Percentiles rank a stretch among this genome's conserved stretches.
Conservation (phyloP, 768 basidiomycete species). For the Cystofilobasidium macerans region DNA sequence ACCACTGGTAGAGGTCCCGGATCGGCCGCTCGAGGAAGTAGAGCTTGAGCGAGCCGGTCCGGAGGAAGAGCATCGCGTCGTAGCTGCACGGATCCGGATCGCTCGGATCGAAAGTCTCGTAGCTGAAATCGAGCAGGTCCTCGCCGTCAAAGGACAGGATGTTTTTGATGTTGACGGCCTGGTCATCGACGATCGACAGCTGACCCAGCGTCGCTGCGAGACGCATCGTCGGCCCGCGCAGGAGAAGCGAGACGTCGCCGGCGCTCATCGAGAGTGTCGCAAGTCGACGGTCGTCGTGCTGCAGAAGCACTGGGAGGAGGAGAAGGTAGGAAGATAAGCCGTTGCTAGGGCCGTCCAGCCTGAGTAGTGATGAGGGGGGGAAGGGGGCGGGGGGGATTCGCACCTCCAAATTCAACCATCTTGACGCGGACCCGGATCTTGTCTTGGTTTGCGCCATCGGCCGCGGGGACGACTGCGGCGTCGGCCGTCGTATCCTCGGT, state of each 20-base stretch:
- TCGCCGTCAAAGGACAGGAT: slow-evolving; percentile 87
- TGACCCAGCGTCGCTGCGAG: slow-evolving; percentile 73
- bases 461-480: neutral
- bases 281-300: slow-evolving; percentile 57
- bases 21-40: slow-evolving; percentile 84
- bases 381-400: no score
- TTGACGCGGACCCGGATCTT: slow-evolving; percentile 75
- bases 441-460: slow-evolving; percentile 34
- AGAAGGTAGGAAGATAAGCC: neutral
- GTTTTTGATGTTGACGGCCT: slow-evolving; percentile 44
- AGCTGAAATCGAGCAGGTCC: slow-evolving; percentile 84
- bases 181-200: slow-evolving; percentile 68
- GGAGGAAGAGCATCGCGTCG: slow-evolving; percentile 68
- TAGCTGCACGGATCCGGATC: slow-evolving; percentile 49
- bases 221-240: slow-evolving; percentile 60
- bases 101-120: slow-evolving; percentile 74
- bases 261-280: slow-evolving; percentile 84
- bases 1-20: slow-evolving; percentile 72
- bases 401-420: slow-evolving; percentile 42
- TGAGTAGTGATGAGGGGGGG: no score
- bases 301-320: slow-evolving; percentile 53
- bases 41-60: slow-evolving; percentile 79
- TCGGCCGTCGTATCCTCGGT: neutral
- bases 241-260: slow-evolving; percentile 67
- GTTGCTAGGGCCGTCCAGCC: slow-evolving; percentile 14